phyloP scores from a whole-genome alignment of 1,284 basidiomycete genomes.

The Quambalaria eucalypti region DNA sequence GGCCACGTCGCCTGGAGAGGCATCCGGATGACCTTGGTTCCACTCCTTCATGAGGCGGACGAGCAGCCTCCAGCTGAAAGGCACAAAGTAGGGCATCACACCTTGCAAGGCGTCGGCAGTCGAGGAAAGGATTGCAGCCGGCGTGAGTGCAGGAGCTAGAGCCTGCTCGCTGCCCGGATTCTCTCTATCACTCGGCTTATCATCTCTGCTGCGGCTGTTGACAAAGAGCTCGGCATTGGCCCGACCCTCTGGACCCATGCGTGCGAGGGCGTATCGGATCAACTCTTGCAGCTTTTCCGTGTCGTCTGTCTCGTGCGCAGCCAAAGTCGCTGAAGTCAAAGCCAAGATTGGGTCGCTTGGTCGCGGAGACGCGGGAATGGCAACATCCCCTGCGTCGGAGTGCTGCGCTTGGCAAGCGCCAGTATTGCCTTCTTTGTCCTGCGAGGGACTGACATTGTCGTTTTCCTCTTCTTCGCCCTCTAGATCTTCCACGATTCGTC shows the following conservation, averaged over 20 bases:
- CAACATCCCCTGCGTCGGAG: neutral
- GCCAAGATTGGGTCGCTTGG: neutral
- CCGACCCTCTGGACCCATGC: neutral
- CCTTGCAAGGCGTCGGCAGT: neutral
- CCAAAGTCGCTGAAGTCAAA: neutral
- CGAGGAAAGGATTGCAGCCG: neutral
- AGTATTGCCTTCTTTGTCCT: neutral
- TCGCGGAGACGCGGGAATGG: neutral
- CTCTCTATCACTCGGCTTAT: too few relatives aligned
- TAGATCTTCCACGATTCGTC: neutral
- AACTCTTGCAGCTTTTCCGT: neutral
- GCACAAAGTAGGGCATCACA: slow-evolving; percentile 1
- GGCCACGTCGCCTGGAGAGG: too few relatives aligned
- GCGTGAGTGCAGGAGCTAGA: neutral
- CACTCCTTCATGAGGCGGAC: neutral
- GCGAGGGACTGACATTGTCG: too few relatives aligned
- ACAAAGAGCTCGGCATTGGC: neutral
- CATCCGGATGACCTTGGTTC: too few relatives aligned
- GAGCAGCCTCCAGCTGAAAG: neutral
- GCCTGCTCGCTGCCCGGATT: too few relatives aligned
- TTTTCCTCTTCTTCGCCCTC: neutral
- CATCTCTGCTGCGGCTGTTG: neutral
- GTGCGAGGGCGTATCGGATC: neutral
- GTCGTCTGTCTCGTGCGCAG: neutral
- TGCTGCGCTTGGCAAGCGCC: neutral